These are phyloP conservation scores for Achlya hypogyna DNA, from an alignment of 352 stramenopile genomes.

Conservation along the genomic window DNA sequence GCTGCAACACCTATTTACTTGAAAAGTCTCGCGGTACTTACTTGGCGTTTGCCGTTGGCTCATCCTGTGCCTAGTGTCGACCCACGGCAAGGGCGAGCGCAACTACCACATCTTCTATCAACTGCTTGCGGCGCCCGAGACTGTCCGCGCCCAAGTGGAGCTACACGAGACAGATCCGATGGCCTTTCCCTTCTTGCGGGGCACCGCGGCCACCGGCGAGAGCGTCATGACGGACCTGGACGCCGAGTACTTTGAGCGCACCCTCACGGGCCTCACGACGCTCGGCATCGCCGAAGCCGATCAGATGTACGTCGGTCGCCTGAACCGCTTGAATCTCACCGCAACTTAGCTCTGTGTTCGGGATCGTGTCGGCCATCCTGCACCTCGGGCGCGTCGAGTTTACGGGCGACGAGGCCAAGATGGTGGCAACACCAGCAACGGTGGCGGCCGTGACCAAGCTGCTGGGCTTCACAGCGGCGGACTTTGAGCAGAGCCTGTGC, in stretches of 20 bases:
- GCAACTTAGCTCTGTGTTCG: conserved; percentile 18
- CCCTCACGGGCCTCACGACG: conserved; percentile 63
- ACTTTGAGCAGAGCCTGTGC: conserved; percentile 59
- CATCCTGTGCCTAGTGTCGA: conserved; percentile 44
- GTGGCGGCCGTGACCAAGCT: conserved; percentile 48
- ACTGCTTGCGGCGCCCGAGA: conserved; percentile 55
- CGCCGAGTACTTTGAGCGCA: conserved; percentile 58
- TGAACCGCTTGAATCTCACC: neutral
- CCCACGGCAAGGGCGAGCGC: conserved; percentile 87
- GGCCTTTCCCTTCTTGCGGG: conserved; percentile 76
- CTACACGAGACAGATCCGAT: conserved; percentile 59
- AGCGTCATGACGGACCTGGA: conserved; percentile 37
- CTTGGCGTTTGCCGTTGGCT: neutral
- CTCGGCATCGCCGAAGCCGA: conserved; percentile 59
- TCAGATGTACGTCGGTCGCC: conserved; percentile 65
- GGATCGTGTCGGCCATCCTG: conserved; percentile 71
- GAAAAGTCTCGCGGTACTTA: conserved; percentile 57
- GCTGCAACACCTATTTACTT: conserved; percentile 76
- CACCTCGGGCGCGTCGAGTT: conserved; percentile 76
- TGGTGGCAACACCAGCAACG: conserved; percentile 22
- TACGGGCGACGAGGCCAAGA: conserved; percentile 41
- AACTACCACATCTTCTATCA: conserved; percentile 99
- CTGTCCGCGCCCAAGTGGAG: conserved; percentile 47
- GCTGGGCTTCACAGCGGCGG: conserved; percentile 50
- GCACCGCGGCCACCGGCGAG: conserved; percentile 19